phyloP scores from a whole-genome alignment of 495 filamentous ascomycete species.

The Tuber melanosporum region DNA sequence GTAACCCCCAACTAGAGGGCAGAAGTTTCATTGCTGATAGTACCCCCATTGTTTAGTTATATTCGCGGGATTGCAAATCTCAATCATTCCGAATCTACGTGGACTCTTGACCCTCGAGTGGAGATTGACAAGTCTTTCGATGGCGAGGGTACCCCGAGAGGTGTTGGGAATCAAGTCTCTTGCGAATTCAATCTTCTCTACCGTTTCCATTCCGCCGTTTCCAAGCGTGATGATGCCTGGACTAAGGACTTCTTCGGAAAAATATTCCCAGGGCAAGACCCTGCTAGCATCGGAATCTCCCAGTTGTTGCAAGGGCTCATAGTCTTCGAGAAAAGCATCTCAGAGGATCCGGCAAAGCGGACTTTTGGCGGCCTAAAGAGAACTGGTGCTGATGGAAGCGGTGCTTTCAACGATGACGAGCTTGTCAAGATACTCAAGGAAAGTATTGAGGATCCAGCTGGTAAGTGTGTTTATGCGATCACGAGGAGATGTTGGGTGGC shows the following conservation, averaged over 20 bases:
- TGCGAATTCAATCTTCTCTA: constrained; percentile 69
- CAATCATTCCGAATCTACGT: constrained; percentile 16
- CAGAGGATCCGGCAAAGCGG: constrained; percentile 52
- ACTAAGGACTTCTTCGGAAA: constrained; percentile 54
- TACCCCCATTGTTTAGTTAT: constrained; percentile 24
- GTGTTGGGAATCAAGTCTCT: constrained; percentile 61
- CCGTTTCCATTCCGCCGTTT: constrained; percentile 63
- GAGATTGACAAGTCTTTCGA: constrained; percentile 33
- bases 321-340: constrained; percentile 49
- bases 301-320: constrained; percentile 52
- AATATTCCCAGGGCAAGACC: constrained; percentile 48
- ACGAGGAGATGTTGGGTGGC: background rate
- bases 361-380: constrained; percentile 55
- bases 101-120: constrained; percentile 40
- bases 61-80: constrained; percentile 39
- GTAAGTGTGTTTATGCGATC: constrained; percentile 39
- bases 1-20: constrained; percentile 31
- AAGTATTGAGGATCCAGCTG: constrained; percentile 56
- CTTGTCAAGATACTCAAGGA: constrained; percentile 56
- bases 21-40: constrained; percentile 31
- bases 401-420: constrained; percentile 53
- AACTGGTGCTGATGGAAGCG: constrained; percentile 49
- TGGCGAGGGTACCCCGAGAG: constrained; percentile 35
- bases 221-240: constrained; percentile 60
- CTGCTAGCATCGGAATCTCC: constrained; percentile 49